Evolutionary conservation across 1,139 yeast species (phyloP), one percentile per base, ranked within the genome.

Genomic region (Scheffersomyces lignicola): DNA sequence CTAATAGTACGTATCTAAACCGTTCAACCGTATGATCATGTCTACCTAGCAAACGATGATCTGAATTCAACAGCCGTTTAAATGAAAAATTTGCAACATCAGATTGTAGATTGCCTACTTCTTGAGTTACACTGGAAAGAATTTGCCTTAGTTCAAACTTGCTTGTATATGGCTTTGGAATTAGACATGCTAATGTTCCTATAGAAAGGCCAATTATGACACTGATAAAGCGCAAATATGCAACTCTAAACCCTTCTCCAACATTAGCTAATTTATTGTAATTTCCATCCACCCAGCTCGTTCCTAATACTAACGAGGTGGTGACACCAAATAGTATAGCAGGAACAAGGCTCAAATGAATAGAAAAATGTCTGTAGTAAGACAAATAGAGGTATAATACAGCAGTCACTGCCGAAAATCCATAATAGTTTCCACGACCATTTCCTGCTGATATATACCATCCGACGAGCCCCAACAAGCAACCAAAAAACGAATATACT

Each of bases 391-490:
- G 37, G 42, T 43, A 59, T 3, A 60, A 37, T 1, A 63, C 51
- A 2, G 58, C 65, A 6, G 58, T 49, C 1, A 64, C 71, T 1
- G 51, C 59, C 3, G 56, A 50, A 39, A 45, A 62, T 0, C 69
- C 70, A 41, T 62, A 63, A 24, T 52, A 50, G 36, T 62, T 65
- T 5, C 69, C 69, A 6, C 31, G 10, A 5, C 60, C 62, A 31
- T 43, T 47, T 1, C 69, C 69, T 14, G 61, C 34, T 2, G 66
- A 58, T n/a, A 65, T 58, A 37, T 64, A 64, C 71, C 72, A 65
- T 2, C 58, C 55, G 3, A 61, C 58, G 55, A 62, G 48, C 4
- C 69, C 71, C 3, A 54, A 33, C 6, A 65, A 31, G 24, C 60
- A 52, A 4, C 71, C 72, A 33, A 56, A 47, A 33, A 64, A 57